phyloP scores from a whole-genome alignment of 768 basidiomycete species.

The Suillus lakei region DNA sequence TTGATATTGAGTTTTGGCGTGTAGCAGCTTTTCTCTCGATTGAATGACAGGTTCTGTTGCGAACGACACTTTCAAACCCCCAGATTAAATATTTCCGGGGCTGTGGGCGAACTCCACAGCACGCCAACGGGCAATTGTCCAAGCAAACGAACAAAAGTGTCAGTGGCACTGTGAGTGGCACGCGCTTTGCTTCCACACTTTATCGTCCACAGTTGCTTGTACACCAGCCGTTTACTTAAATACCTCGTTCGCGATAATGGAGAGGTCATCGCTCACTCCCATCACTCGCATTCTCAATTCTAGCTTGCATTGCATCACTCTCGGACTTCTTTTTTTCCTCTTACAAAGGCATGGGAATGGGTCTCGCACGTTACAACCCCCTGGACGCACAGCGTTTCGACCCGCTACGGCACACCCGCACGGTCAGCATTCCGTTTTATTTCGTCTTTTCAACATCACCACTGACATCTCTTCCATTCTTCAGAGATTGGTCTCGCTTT shows the following conservation, averaged over 20 bases:
- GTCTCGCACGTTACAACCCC: conserved; percentile 28
- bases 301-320: not conserved
- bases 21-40: not conserved
- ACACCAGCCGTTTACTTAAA: not conserved
- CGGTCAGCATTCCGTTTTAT: too few species aligned
- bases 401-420: too few species aligned
- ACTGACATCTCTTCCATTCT: too few species aligned
- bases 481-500: too few species aligned
- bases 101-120: too few species aligned
- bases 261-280: not conserved
- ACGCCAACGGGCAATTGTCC: not conserved
- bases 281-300: not conserved
- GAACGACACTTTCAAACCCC: not conserved
- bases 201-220: not conserved
- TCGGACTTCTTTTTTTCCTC: not conserved
- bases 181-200: not conserved
- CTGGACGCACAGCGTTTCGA: conserved; percentile 39
- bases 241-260: not conserved
- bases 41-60: not conserved
- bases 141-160: not conserved
- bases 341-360: conserved; percentile 16
- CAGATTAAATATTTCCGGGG: not conserved
- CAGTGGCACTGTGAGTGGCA: not conserved
- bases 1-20: too few species aligned
- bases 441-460: too few species aligned